Base-by-base conservation (phyloP, 257 asterid genomes). In the Gynochthodes officinalis region DNA sequence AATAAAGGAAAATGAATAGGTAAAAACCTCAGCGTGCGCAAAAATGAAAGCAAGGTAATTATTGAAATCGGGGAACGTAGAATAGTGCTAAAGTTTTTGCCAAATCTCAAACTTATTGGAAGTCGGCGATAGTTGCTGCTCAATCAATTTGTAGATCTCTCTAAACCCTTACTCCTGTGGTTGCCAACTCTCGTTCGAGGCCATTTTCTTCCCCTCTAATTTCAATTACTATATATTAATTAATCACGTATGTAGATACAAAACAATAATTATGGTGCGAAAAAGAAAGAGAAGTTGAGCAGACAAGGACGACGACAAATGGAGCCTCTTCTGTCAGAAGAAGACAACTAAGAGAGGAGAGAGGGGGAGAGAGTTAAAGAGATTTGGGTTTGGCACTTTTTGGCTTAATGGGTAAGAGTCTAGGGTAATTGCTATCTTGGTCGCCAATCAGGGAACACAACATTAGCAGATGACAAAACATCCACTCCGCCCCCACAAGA, bases 41-140 rank as follows among this genome's bases (percentile, higher is more conserved):
- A 95, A 86, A 23, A 95, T 90, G 70, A 92, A 92, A 64, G 89
- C 94, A 53, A 95, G 98, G 71, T 95, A 95, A 75, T 90, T 95
- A 81, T 92, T 95, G 89, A 95, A 95, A 84, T 95, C 99, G 42
- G 97, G 97, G 84, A 91, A 87, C 81, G 82, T 93, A 59, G 97
- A 91, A 81, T 85, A 94, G 86, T 94, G 95, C 71, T 95, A 95
- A 28, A 95, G 96, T 78, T 82, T 89, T 83, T 89, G 96, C 88
- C 86, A 85, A 87, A 95, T 80, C 86, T 82, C 77, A 69, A 95
- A 73, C 86, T 90, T 95, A 78, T 82, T 94, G 68, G 97, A 80
- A 57, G 91, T 79, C 6, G 96, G 97, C 62, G 91, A 85, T 83
- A 95, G 90, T 83, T 95, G 98, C 83, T 89, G 91, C 85, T 95